A percentile compares a stretch with the other conserved stretches of the same genome.
Conservation (phyloP, 768 basidiomycete genomes). For the Lactarius tabidus region DNA sequence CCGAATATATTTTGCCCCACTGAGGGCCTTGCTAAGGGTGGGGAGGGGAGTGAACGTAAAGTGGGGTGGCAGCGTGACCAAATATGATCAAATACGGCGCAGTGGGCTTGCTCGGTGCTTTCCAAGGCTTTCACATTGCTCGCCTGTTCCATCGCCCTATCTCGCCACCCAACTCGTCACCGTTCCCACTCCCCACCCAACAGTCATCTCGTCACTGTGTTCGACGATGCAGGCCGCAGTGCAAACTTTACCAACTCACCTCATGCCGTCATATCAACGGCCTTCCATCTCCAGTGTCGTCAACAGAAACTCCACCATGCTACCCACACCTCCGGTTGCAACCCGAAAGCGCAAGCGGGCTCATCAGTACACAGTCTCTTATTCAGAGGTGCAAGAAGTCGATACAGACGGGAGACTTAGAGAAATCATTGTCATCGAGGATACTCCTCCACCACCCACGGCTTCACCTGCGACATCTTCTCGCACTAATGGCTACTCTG, state of each 20-base stretch:
- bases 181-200: constrained; percentile 35
- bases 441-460: constrained; percentile 82
- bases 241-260: constrained; percentile 56
- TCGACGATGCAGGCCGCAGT: constrained; percentile 71
- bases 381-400: constrained; percentile 85
- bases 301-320: constrained; percentile 45
- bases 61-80: constrained; percentile 27
- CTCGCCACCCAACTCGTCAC: constrained; percentile 28
- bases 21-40: neutral
- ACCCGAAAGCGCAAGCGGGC: constrained; percentile 82
- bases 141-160: constrained; percentile 25
- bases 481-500: constrained; percentile 65
- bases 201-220: constrained; percentile 48
- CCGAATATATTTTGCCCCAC: constrained; percentile 3
- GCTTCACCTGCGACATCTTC: constrained; percentile 67
- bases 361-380: constrained; percentile 77
- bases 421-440: constrained; percentile 91
- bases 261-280: constrained; percentile 62
- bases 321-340: constrained; percentile 66
- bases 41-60: constrained; percentile 24
- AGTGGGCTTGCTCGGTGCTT: constrained; percentile 24
- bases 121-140: constrained; percentile 23
- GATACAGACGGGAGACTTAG: constrained; percentile 71
- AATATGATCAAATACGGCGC: constrained; percentile 26
- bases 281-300: constrained; percentile 45